Base-by-base conservation (phyloP, 305 asterid genomes). In the Fraxinus greggii region DNA sequence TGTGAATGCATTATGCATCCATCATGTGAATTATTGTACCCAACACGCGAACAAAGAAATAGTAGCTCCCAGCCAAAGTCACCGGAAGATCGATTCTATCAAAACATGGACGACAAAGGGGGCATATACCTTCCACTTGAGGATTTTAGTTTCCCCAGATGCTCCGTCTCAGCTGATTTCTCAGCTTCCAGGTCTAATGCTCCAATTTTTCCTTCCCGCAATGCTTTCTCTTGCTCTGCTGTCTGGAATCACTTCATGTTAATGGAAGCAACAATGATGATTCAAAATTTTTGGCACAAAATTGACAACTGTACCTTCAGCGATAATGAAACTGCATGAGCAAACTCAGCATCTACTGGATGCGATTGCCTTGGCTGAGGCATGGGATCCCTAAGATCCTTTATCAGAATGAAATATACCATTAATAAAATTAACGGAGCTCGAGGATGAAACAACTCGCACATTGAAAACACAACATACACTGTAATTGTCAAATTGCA, bases 321-420 rank as follows among this genome's bases (percentile, higher is more conserved):
- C 26, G 98, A 94, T 82, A 91, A 80, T 35, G 98, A 94, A 82
- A 94, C 94, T 79, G 93, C 97, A 83, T 75, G 92, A 10, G 88
- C 94, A 84, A 91, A 83, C 78, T 90, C 93, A 78, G 88, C 72
- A 84, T 90, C 97, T 85, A 84, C 97, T 33, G 70, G 78, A 67
- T 83, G 90, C 77, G 93, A 86, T 80, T 79, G 89, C 85, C 82
- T 86, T 40, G 88, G 90, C 67, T 33, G 94, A 83, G 92, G 80
- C 82, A 83, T 35, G 54, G 90, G 83, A 83, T 78, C 87, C 77
- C 78, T 85, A 70, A 74, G 69, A 83, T 84, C 92, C 98, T 92
- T 91, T 5, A 83, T 79, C 82, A 89, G 77, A 77, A 85, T 38
- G 67, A 84, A 48, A 65, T n/a, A 17, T 69, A 76, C 42, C 24